These are phyloP conservation scores for Panicum miliaceum DNA, from an alignment of 176 grass and related monocot genomes.

Conservation along the genomic window DNA sequence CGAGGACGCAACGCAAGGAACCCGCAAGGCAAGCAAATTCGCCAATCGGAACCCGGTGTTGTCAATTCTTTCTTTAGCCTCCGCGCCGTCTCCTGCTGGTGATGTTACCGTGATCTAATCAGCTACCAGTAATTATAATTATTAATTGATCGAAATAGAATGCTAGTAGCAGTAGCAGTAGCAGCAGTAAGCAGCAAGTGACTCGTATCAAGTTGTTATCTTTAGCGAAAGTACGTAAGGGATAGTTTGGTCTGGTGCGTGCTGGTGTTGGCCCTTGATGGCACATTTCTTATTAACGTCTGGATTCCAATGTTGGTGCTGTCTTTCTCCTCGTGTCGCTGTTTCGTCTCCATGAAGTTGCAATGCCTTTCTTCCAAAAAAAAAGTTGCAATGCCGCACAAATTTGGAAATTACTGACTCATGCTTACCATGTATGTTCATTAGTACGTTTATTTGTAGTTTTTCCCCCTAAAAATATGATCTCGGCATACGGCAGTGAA, in stretches of 20 bases:
- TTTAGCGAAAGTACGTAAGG: conserved; percentile 18
- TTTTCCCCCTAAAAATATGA: neutral
- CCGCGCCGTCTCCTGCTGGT: neutral
- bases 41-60: conserved; percentile 12
- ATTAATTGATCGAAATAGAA: conserved; percentile 43
- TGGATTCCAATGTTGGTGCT: conserved; percentile 23
- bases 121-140: neutral
- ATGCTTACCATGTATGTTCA: neutral
- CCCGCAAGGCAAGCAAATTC: conserved; percentile 23
- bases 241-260: conserved; percentile 16
- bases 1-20: conserved; percentile 31
- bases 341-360: neutral
- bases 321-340: neutral
- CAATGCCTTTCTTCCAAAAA: no score
- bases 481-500: neutral
- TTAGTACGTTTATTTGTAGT: neutral
- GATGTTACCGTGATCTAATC: conserved; percentile 7
- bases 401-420: neutral
- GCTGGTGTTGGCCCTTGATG: conserved; percentile 7
- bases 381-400: neutral
- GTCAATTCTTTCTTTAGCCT: neutral
- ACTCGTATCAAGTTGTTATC: neutral
- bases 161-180: conserved; percentile 4
- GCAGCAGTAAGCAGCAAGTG: conserved; percentile 15
- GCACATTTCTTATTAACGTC: conserved; percentile 17